Conservation (phyloP, 2,329 filamentous ascomycete genomes). For the Aspergillus novofumigatus region DNA sequence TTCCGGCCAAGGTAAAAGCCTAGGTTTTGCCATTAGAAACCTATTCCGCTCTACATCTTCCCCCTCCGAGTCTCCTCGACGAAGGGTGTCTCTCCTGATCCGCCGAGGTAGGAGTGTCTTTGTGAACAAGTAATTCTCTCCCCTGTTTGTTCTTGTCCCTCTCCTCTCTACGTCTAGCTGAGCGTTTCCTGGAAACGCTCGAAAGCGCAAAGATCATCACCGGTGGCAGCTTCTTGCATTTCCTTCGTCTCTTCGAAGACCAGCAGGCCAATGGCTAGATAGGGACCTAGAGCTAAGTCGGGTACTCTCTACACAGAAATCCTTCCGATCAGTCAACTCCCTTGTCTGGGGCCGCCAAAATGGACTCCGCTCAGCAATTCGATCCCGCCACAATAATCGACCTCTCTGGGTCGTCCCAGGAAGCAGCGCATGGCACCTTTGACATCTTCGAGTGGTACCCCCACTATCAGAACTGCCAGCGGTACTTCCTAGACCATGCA, state of each 20-base stretch:
- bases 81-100: slow-evolving; percentile 28
- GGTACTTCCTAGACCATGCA: slow-evolving; percentile 86
- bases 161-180: neutral
- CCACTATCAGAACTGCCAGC: slow-evolving; percentile 81
- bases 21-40: slow-evolving; percentile 28
- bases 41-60: slow-evolving; percentile 29
- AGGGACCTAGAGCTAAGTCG: slow-evolving; percentile 8
- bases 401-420: slow-evolving; percentile 32
- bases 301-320: slow-evolving; percentile 17
- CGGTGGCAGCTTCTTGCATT: neutral
- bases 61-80: slow-evolving; percentile 25
- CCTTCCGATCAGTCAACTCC: slow-evolving; percentile 12
- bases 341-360: slow-evolving; percentile 17
- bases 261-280: neutral
- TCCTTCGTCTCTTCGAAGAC: neutral
- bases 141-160: slow-evolving; percentile 8
- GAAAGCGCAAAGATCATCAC: neutral
- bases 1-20: slow-evolving; percentile 27
- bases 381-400: slow-evolving; percentile 37
- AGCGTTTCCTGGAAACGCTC: neutral
- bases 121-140: slow-evolving; percentile 28
- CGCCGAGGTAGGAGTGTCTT: slow-evolving; percentile 34
- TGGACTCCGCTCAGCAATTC: slow-evolving; percentile 31
- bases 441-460: slow-evolving; percentile 88
- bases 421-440: slow-evolving; percentile 44